These are phyloP conservation scores for Mucor plumbeus DNA, from an alignment of 371 early-diverging fungal species.

Conservation along the genomic window DNA sequence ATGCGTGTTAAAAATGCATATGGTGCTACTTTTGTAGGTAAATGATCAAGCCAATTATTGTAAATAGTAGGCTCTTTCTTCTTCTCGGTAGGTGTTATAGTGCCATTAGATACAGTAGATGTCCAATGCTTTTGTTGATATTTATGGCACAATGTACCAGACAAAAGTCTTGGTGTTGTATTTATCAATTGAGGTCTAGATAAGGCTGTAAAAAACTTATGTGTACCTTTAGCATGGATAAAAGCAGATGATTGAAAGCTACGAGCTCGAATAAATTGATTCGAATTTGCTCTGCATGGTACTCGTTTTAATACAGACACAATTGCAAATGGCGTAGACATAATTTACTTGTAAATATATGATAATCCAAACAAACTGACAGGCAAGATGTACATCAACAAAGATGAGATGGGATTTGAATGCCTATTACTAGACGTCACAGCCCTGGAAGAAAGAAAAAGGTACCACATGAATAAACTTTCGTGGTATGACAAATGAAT, in stretches of 20 bases:
- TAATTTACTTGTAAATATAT: not conserved
- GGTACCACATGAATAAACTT: not conserved
- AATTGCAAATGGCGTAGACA: slow-evolving; percentile 3
- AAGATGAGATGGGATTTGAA: not conserved
- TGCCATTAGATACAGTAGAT: slow-evolving; percentile 11
- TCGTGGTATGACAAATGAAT: not conserved
- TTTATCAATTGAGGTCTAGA: not conserved
- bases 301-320: slow-evolving; percentile 8
- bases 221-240: not conserved
- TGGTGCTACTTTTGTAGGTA: slow-evolving; percentile 60
- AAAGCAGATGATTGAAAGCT: not conserved
- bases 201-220: not conserved
- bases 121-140: slow-evolving; percentile 14
- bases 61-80: slow-evolving; percentile 27
- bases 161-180: not conserved
- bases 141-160: not conserved
- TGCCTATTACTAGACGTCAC: not conserved
- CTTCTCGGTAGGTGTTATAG: not conserved
- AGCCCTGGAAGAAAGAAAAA: not conserved
- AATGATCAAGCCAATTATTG: slow-evolving; percentile 48
- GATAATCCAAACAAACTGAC: not conserved
- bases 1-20: slow-evolving; percentile 81
- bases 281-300: not conserved
- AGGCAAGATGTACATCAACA: not conserved
- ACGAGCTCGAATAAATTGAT: not conserved